These are phyloP conservation scores for Sextonia rubra DNA, from an alignment of 164 flowering plant species.

Conservation along the genomic window DNA sequence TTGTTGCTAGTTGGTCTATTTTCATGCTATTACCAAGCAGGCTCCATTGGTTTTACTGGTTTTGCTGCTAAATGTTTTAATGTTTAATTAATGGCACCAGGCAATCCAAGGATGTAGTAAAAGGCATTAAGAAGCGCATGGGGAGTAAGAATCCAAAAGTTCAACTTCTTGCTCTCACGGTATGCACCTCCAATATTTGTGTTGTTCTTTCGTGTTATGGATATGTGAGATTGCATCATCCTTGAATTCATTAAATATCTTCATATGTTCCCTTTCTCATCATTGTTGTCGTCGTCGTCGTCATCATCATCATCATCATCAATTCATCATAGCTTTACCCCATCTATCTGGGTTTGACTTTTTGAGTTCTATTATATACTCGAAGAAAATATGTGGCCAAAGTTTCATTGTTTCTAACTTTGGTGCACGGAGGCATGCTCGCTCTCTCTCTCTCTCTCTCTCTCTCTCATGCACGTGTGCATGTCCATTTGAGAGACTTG, in stretches of 20 bases:
- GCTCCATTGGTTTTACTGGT: no score
- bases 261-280: neutral
- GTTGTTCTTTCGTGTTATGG: neutral
- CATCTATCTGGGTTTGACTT: neutral
- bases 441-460: no score
- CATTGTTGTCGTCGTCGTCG: neutral
- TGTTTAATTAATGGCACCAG: conserved; percentile 30
- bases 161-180: conserved; percentile 92
- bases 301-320: no score
- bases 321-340: neutral
- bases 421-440: no score
- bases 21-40: no score
- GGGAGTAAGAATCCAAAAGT: conserved; percentile 83
- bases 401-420: no score
- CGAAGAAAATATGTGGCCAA: no score
- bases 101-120: conserved; percentile 93
- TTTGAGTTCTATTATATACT: no score
- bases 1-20: no score
- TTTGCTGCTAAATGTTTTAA: no score
- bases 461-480: neutral
- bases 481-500: neutral
- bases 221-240: neutral
- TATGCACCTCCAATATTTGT: conserved; percentile 28
- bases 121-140: conserved; percentile 81
- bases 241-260: neutral